Percentiles rank a stretch among this genome's conserved stretches.
phyloP scores from a whole-genome alignment of 2,329 filamentous ascomycete genomes.

The Rhexocercosporidium sp. region DNA sequence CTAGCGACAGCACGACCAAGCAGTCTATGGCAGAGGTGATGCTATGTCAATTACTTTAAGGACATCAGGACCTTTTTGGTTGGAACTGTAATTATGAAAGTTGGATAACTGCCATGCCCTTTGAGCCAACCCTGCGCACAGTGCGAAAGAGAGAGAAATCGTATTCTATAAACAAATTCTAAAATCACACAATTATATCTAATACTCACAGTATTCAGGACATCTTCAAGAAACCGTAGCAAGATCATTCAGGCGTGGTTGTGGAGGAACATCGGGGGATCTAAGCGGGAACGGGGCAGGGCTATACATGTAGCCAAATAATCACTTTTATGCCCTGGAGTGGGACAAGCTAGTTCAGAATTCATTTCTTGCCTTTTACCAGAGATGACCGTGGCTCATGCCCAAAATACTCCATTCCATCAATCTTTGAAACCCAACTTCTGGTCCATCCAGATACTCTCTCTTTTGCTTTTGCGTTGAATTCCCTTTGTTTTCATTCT shows the following conservation, averaged over 20 bases:
- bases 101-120: too few species aligned
- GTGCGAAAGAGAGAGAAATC: too few species aligned
- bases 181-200: too few species aligned
- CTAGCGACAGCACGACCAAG: too few species aligned
- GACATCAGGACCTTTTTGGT: too few species aligned
- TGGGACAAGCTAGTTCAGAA: slow-evolving; percentile 45
- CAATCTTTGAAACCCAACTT: slow-evolving; percentile 54
- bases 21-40: too few species aligned
- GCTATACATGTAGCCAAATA: slow-evolving; percentile 26
- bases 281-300: neutral
- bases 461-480: slow-evolving; percentile 26
- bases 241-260: neutral
- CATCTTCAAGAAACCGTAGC: neutral
- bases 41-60: too few species aligned
- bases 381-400: slow-evolving; percentile 48
- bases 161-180: too few species aligned
- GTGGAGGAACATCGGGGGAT: neutral
- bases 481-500: neutral
- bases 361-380: slow-evolving; percentile 48
- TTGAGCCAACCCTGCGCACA: too few species aligned
- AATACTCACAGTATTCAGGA: neutral
- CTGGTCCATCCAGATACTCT: slow-evolving; percentile 37
- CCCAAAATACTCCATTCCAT: slow-evolving; percentile 57
- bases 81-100: too few species aligned
- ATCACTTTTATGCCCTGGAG: slow-evolving; percentile 30